phyloP scores from a whole-genome alignment of 2,329 filamentous ascomycete species.

The Xylaria sp. region DNA sequence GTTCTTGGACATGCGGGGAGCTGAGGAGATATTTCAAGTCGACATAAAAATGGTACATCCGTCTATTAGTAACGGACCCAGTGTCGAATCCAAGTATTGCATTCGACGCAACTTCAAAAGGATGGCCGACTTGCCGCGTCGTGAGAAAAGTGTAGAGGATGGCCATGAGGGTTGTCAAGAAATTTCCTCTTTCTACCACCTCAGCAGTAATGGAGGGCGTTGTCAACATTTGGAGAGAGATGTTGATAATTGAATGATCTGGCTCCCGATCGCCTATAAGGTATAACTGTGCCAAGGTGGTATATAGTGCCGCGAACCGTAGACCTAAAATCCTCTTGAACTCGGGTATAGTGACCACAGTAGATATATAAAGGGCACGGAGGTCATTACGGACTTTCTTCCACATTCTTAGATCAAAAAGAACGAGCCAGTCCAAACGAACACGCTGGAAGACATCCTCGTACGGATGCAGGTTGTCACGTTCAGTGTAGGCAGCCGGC shows the following conservation, averaged over 20 bases:
- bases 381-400: slow-evolving; percentile 93
- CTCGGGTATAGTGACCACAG: slow-evolving; percentile 91
- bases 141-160: slow-evolving; percentile 98
- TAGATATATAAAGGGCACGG: slow-evolving; percentile 93
- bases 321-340: slow-evolving; percentile 95
- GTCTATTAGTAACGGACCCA: slow-evolving; percentile 91
- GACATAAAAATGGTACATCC: slow-evolving; percentile 98
- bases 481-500: slow-evolving; percentile 74
- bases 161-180: slow-evolving; percentile 92
- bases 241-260: slow-evolving; percentile 97
- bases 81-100: slow-evolving; percentile 93
- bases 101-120: slow-evolving; percentile 85
- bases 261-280: slow-evolving; percentile 95
- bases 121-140: slow-evolving; percentile 93
- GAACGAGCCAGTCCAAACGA: slow-evolving; percentile 90
- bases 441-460: slow-evolving; percentile 92
- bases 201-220: slow-evolving; percentile 97
- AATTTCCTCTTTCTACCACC: slow-evolving; percentile 94
- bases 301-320: slow-evolving; percentile 95
- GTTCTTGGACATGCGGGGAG: slow-evolving; percentile 87
- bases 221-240: slow-evolving; percentile 95
- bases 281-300: slow-evolving; percentile 91
- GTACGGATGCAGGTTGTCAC: slow-evolving; percentile 72
- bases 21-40: slow-evolving; percentile 92
- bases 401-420: slow-evolving; percentile 96